Conservation (phyloP, 1,139 yeast species). For the Pichiaceae sp. region DNA sequence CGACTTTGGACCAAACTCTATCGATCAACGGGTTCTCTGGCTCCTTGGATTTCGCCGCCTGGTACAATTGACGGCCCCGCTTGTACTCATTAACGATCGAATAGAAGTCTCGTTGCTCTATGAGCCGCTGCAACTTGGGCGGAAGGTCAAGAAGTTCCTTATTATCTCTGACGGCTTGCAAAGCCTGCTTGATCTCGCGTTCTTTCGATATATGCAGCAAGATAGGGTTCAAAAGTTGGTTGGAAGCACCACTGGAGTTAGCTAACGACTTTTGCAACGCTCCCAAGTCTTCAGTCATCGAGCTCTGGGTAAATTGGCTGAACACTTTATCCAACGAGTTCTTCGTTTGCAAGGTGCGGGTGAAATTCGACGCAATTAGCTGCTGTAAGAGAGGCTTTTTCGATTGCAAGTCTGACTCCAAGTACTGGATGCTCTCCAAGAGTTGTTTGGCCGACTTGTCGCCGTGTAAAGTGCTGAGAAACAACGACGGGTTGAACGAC, state of each 20-base stretch:
- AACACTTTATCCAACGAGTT: slow-evolving; percentile 53
- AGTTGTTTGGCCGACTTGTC: slow-evolving; percentile 63
- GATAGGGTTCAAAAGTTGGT: slow-evolving; percentile 69
- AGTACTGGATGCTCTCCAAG: slow-evolving; percentile 41
- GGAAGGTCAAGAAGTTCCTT: slow-evolving; percentile 69
- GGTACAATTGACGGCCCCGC: slow-evolving; percentile 36
- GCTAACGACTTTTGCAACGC: slow-evolving; percentile 12
- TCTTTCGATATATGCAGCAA: slow-evolving; percentile 56
- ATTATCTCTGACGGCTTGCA: slow-evolving; percentile 56
- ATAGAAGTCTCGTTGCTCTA: slow-evolving; percentile 59
- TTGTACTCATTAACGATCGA: slow-evolving; percentile 63
- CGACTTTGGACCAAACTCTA: slow-evolving; percentile 63
- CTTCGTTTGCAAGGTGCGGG: slow-evolving; percentile 70
- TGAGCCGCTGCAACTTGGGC: slow-evolving; percentile 40
- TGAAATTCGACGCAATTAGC: slow-evolving; percentile 67
- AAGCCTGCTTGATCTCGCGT: slow-evolving; percentile 47
- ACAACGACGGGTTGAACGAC: slow-evolving; percentile 61
- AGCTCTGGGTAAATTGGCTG: slow-evolving; percentile 34
- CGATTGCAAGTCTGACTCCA: slow-evolving; percentile 54
- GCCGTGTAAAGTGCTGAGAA: slow-evolving; percentile 61
- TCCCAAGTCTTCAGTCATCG: slow-evolving; percentile 12
- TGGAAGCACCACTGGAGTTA: slow-evolving; percentile 40
- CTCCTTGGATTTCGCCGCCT: slow-evolving; percentile 10
- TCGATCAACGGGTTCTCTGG: slow-evolving; percentile 25
- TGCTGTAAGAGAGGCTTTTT: slow-evolving; percentile 60